phyloP scores from a whole-genome alignment of 2,329 filamentous ascomycete genomes.

The Diaporthe humulicola region DNA sequence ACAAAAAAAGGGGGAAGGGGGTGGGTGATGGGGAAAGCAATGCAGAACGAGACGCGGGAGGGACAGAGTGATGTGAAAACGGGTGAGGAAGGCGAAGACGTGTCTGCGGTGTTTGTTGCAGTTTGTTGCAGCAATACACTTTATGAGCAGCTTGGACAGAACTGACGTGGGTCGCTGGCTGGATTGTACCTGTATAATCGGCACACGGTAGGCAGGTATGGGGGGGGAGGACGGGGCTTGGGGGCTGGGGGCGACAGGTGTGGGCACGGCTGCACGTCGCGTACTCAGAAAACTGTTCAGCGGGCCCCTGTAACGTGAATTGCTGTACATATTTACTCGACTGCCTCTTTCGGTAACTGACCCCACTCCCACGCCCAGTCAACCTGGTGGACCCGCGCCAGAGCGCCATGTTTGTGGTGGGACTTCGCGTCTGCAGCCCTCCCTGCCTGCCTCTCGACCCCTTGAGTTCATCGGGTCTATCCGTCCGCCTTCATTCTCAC shows the following conservation, averaged over 20 bases:
- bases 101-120: constrained; percentile 14
- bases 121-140: not conserved
- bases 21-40: not conserved
- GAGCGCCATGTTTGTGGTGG: not conserved
- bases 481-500: not conserved
- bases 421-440: constrained; percentile 12
- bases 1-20: not conserved
- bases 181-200: not conserved
- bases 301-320: constrained; percentile 5
- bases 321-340: constrained; percentile 37
- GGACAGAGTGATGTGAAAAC: not conserved
- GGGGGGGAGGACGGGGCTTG: constrained; percentile 5
- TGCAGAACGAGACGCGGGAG: not conserved
- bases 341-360: constrained; percentile 32
- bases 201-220: not conserved
- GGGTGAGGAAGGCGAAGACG: not conserved
- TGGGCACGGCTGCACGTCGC: constrained; percentile 33
- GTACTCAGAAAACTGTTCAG: constrained; percentile 28
- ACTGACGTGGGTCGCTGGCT: constrained; percentile 35
- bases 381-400: not conserved
- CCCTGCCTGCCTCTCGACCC: not conserved
- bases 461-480: no score
- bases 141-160: constrained; percentile 2
- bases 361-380: not conserved
- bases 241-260: not conserved